phyloP scores from a whole-genome alignment of 78 protist genomes.

The Dictyostelium brefeldianum region DNA sequence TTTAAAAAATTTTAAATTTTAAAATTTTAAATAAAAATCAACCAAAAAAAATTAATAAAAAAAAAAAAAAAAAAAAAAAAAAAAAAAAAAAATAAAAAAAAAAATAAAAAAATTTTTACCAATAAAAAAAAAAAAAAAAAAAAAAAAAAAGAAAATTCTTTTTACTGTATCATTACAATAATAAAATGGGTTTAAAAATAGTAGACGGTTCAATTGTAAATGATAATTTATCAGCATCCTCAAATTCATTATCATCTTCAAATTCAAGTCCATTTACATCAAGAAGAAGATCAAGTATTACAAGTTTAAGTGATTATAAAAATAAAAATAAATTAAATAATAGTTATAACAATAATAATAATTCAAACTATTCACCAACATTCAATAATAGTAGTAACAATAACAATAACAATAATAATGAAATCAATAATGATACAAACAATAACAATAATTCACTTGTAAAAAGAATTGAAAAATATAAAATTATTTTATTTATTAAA shows the following conservation, averaged over 20 bases:
- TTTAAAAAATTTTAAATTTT: too few species aligned
- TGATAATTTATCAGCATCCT: background rate
- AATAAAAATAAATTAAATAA: background rate
- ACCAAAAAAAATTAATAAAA: too few species aligned
- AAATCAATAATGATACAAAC: background rate
- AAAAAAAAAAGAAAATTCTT: background rate
- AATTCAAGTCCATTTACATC: background rate
- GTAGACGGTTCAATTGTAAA: constrained; percentile 20
- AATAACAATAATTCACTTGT: background rate
- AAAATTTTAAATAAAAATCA: too few species aligned
- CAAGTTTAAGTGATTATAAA: constrained; percentile 18
- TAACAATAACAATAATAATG: background rate
- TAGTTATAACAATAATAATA: background rate
- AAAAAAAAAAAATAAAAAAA: background rate
- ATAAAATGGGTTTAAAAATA: constrained; percentile 13
- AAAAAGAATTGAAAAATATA: background rate
- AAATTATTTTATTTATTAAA: background rate
- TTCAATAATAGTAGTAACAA: background rate
- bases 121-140: background rate
- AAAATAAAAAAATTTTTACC: background rate
- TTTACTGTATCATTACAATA: background rate
- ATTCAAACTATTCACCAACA: too few species aligned
- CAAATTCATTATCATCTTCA: background rate
- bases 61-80: background rate
- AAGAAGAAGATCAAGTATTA: background rate